phyloP scores from a whole-genome alignment of 2,329 filamentous ascomycete species.

The Neonectria sp. region DNA sequence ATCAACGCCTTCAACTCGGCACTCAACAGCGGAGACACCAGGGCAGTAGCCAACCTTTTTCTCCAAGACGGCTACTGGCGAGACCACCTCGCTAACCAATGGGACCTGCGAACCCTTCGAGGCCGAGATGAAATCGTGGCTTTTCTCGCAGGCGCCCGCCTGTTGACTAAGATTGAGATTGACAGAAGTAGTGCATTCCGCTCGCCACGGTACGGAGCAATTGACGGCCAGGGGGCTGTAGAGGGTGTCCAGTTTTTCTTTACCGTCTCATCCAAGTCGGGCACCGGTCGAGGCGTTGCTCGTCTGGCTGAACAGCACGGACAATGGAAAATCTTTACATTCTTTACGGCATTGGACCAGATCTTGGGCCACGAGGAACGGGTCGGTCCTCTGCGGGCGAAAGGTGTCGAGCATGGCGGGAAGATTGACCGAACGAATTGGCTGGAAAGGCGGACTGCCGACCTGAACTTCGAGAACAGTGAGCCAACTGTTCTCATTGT shows the following conservation, averaged over 20 bases:
- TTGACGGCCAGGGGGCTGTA: constrained; percentile 65
- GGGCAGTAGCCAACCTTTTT: constrained; percentile 46
- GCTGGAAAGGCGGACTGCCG: constrained; percentile 65
- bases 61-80: constrained; percentile 67
- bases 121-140: constrained; percentile 55
- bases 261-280: constrained; percentile 66
- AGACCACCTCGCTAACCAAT: constrained; percentile 70
- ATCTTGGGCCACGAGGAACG: constrained; percentile 69
- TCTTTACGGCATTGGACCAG: constrained; percentile 72
- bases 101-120: constrained; percentile 68
- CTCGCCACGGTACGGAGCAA: constrained; percentile 57
- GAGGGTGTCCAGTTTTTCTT: constrained; percentile 71
- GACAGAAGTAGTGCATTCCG: constrained; percentile 61
- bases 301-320: constrained; percentile 62
- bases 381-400: constrained; percentile 61
- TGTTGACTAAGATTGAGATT: constrained; percentile 53
- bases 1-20: constrained; percentile 58
- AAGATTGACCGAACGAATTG: constrained; percentile 70
- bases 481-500: constrained; percentile 74
- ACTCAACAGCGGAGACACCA: constrained; percentile 54
- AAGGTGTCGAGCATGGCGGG: constrained; percentile 70
- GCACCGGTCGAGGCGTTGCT: constrained; percentile 69
- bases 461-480: constrained; percentile 61
- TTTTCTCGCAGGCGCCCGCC: constrained; percentile 58
- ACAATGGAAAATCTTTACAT: constrained; percentile 73